Evolutionary conservation across 192 early-diverging fungal genomes (phyloP).

Genomic region (Coemansia sp.): DNA sequence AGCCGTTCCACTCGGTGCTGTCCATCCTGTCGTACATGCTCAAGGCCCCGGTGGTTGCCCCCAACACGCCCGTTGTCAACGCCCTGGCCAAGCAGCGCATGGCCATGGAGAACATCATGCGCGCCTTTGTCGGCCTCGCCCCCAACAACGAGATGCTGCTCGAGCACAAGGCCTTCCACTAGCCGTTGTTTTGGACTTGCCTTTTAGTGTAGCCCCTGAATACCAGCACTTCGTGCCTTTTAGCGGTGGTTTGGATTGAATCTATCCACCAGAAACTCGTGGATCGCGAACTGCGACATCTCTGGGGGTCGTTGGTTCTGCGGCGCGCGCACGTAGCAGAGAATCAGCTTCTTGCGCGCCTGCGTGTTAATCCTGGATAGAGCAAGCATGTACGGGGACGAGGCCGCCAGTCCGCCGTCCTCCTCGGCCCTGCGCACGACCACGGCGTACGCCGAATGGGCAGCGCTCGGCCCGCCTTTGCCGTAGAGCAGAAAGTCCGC

Average conservation of each 20-base stretch:
- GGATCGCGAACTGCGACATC: constrained; percentile 13
- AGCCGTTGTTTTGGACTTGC: too few relatives aligned
- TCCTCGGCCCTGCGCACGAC: constrained; percentile 1
- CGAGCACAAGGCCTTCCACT: constrained; percentile 74
- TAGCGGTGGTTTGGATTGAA: constrained; percentile 37
- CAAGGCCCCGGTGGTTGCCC: constrained; percentile 94
- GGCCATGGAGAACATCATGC: constrained; percentile 97
- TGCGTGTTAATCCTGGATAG: constrained; percentile 31
- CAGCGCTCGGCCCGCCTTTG: constrained; percentile 23
- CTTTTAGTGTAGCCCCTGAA: too few relatives aligned
- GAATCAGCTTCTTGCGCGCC: constrained; percentile 28
- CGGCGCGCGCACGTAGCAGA: constrained; percentile 35
- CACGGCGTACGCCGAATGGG: constrained; percentile 41
- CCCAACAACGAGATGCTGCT: constrained; percentile 97
- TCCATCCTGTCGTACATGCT: constrained; percentile 93
- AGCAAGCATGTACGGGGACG: constrained; percentile 40
- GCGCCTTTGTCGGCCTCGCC: constrained; percentile 91
- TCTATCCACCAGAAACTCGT: constrained; percentile 25
- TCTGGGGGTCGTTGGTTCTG: constrained; percentile 4
- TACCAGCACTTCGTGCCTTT: too few relatives aligned
- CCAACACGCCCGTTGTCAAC: constrained; percentile 93
- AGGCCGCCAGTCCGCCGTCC: neutral
- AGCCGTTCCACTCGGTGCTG: constrained; percentile 90
- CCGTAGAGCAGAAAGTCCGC: constrained; percentile 58
- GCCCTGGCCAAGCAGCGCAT: constrained; percentile 90